These are phyloP conservation scores for Exophiala sp. DNA, from an alignment of 2,329 filamentous ascomycete species.

Conservation along the genomic window DNA sequence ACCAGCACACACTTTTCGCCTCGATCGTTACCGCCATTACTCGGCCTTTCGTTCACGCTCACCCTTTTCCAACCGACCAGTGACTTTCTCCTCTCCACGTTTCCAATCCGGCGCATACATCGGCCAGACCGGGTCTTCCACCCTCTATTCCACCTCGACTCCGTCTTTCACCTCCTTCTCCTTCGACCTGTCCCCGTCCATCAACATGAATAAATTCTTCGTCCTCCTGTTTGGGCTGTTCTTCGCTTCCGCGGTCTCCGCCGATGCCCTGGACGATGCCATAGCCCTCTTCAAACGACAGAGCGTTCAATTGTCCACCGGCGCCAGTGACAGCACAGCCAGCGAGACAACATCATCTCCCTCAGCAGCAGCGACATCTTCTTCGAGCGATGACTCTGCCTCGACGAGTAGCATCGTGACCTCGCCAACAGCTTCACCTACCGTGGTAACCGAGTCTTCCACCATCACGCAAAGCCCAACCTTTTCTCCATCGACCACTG, in stretches of 20 bases:
- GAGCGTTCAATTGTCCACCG: constrained; percentile 24
- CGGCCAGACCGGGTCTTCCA: neutral
- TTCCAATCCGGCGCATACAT: constrained; percentile 8
- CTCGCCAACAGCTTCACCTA: constrained; percentile 22
- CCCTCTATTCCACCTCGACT: neutral
- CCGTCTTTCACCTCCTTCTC: neutral
- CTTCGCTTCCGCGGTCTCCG: constrained; percentile 25
- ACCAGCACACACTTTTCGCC: neutral
- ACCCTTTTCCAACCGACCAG: neutral
- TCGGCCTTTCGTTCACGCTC: constrained; percentile 2
- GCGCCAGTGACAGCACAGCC: constrained; percentile 21
- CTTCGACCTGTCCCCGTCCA: neutral
- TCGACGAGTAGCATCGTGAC: constrained; percentile 17
- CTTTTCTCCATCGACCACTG: constrained; percentile 11
- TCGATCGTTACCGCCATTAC: constrained; percentile 4
- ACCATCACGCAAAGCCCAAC: constrained; percentile 19
- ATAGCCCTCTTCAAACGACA: constrained; percentile 26
- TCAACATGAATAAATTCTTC: constrained; percentile 21
- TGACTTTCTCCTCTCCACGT: constrained; percentile 1
- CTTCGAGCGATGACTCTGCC: constrained; percentile 8
- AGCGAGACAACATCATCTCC: constrained; percentile 18
- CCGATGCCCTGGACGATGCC: constrained; percentile 24
- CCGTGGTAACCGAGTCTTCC: constrained; percentile 17
- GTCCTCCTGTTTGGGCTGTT: constrained; percentile 16
- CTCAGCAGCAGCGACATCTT: neutral